Evolutionary conservation across 495 filamentous ascomycete species (phyloP), one percentile per base, ranked within the genome.

Genomic region (Talaromyces liani): DNA sequence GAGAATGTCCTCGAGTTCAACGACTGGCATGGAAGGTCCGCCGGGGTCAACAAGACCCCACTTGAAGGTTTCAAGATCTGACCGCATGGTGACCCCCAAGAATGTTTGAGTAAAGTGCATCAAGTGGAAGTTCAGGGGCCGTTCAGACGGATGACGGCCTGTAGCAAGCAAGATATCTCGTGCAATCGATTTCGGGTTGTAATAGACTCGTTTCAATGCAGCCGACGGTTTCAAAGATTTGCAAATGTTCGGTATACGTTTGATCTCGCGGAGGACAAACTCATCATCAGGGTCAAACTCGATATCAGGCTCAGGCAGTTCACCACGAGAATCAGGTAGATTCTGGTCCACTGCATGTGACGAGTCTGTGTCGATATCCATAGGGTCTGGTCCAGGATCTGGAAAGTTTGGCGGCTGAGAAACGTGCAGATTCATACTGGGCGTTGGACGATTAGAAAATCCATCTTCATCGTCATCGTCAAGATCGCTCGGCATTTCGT

Each of bases 31-130:
- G 10, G 63, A 39, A 27, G 61, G 63, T 16, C 65, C 68, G 31
- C 67, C 72, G 33, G 85, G 83, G 69, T 91, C 88, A 2, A 91
- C 76, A 16, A 88, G 56, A 71, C 90, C 88, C 88, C 88, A 91
- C 33, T 80, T 72, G 24, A 91, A 75, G 0, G 86, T 89, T n/a
- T 71, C 70, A 12, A 91, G 67, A 69, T 91, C 87, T 8, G 77
- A 73, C 12, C 68, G 67, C 41, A 65, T 59, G 60, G 75, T 74
- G 2, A 87, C 69, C n/a, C 70, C 66, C 4, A 63, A 39, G 34
- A 87, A 75, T 3, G 64, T 72, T 4, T 71, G 64, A 22, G 73
- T 78, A 2, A 90, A 65, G 6, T 67, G 51, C 4, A 80, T 71
- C 20, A 90, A 72, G 72, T 90, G 88, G 51, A 76, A 71, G 65